Conservation (phyloP, 345 rosid genomes). For the Rubroshorea leprosula region DNA sequence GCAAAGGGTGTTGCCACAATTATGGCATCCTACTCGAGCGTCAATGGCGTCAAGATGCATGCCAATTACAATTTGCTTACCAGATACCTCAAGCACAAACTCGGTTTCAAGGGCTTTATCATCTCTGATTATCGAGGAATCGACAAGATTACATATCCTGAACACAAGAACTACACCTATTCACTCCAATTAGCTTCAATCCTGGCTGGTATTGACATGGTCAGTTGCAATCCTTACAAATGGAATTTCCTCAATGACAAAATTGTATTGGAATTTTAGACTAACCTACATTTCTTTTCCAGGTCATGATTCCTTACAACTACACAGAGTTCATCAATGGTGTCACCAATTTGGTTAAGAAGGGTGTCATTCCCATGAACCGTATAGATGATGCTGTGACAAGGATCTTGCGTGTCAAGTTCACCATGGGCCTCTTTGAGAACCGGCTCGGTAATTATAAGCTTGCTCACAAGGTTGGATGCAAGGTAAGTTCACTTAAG, state of each 20-base stretch:
- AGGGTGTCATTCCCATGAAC: slow-evolving; percentile 61
- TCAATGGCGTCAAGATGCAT: slow-evolving; percentile 70
- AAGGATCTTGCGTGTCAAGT: slow-evolving; percentile 80
- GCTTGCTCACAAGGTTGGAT: slow-evolving; percentile 63
- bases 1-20: slow-evolving; percentile 68
- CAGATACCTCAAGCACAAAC: slow-evolving; percentile 63
- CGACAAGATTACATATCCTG: slow-evolving; percentile 54
- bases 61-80: slow-evolving; percentile 64
- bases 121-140: slow-evolving; percentile 88
- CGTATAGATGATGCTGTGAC: slow-evolving; percentile 78
- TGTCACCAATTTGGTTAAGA: slow-evolving; percentile 45
- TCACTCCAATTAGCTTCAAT: slow-evolving; percentile 51
- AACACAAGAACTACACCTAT: slow-evolving; percentile 55
- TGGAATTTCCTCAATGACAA: slow-evolving; percentile 26
- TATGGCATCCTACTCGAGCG: slow-evolving; percentile 85
- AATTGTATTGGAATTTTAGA: slow-evolving; percentile 16
- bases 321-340: slow-evolving; percentile 47
- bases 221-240: slow-evolving; percentile 6
- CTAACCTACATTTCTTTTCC: slow-evolving; percentile 9
- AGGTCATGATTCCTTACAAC: slow-evolving; percentile 77
- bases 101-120: slow-evolving; percentile 72
- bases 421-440: slow-evolving; percentile 72
- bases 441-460: slow-evolving; percentile 62
- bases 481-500: slow-evolving; percentile 45
- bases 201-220: slow-evolving; percentile 95